Evolutionary conservation across 495 filamentous ascomycete genomes (phyloP), one percentile per base, ranked within the genome.

Genomic region (Penicillium waksmanii): DNA sequence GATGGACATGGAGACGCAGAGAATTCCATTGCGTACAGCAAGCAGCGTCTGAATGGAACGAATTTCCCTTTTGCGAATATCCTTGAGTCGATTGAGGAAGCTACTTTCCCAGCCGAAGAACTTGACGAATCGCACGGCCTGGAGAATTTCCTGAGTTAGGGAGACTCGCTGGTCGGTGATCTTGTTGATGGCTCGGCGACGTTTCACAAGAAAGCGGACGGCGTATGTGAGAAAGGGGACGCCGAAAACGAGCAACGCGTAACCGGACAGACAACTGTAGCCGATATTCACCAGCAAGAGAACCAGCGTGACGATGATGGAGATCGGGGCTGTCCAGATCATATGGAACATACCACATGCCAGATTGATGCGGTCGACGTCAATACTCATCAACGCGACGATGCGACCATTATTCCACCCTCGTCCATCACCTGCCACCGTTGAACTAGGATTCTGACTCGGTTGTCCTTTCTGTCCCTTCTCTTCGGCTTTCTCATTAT

Each of bases 321-420:
- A 79, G 36, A 97, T 74, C 0, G 94, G 93, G 0, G 90, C 84
- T 5, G 89, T 91, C 93, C 94, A 97, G 7, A 89, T 76, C 70
- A 98, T 82, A 65, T 98, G 94, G 73, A 97, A 93, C 77, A 96
- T 84, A 51, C 90, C 90, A 13, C 80, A 89, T 3, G 92, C 91
- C 66, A 90, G 85, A 66, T 97, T 92, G 58, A 98, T 80, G 52
- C 93, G 89, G 73, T 93, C 93, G 15, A 93, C 92, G 65, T 98
- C 94, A 40, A 92, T 91, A 56, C 89, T 90, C 94, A 98, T 97
- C 64, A 98, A 68, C 55, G 93, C 96, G 60, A 93, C 84, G 31
- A 98, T 89, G 55, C 90, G 84, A 18, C 94, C 94, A 66, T 97
- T 98, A 46, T 85, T 85, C 94, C 94, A 98, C 18, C 92, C 93